Conservation (phyloP, 2,329 filamentous ascomycete species). For the Ciborinia camelliae region DNA sequence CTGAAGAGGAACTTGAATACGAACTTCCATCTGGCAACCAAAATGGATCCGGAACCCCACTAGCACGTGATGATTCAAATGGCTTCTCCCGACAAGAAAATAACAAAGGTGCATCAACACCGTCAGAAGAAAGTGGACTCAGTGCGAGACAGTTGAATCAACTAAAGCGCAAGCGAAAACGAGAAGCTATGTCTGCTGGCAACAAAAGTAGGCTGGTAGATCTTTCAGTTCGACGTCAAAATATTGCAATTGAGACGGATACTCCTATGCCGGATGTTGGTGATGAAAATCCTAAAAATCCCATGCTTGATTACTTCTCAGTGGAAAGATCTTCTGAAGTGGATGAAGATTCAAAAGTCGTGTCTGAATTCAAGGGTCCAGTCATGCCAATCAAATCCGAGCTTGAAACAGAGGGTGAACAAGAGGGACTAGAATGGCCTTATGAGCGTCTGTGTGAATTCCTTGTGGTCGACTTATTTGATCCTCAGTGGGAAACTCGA, state of each 20-base stretch:
- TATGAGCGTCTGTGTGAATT: constrained; percentile 93
- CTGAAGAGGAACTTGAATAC: constrained; percentile 75
- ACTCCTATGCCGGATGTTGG: constrained; percentile 54
- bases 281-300: constrained; percentile 59
- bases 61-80: constrained; percentile 33
- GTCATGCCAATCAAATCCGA: constrained; percentile 79
- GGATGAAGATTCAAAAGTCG: constrained; percentile 88
- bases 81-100: constrained; percentile 41
- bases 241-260: constrained; percentile 29
- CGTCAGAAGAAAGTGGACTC: constrained; percentile 64
- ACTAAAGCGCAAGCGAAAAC: constrained; percentile 89
- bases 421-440: constrained; percentile 84
- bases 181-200: constrained; percentile 81
- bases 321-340: constrained; percentile 73
- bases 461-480: constrained; percentile 88
- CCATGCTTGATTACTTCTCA: constrained; percentile 81
- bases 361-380: constrained; percentile 92
- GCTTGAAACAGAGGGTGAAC: constrained; percentile 71
- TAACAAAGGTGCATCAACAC: constrained; percentile 26
- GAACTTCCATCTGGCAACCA: constrained; percentile 47
- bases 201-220: constrained; percentile 90
- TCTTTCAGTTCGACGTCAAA: constrained; percentile 60
- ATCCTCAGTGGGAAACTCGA: constrained; percentile 89
- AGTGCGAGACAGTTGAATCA: constrained; percentile 95
- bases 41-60: constrained; percentile 29